These are phyloP conservation scores for Cucumis sativus DNA, from an alignment of 306 rosid species.

Conservation along the genomic window DNA sequence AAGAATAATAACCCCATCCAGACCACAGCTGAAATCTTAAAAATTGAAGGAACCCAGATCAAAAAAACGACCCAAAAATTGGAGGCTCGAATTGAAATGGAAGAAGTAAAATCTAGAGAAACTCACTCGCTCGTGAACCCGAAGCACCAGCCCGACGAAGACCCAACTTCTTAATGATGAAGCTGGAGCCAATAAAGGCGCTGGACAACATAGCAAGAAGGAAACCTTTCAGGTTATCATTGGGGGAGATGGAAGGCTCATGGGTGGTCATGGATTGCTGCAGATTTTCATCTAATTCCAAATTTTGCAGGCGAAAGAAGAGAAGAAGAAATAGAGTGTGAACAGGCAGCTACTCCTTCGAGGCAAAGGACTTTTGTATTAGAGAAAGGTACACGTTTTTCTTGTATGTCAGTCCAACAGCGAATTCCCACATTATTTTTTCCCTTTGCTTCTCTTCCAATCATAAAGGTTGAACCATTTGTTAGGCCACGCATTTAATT, in stretches of 20 bases:
- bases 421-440: background rate
- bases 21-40: too few species aligned
- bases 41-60: background rate
- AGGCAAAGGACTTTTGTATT: background rate
- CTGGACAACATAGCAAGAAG: constrained; percentile 58
- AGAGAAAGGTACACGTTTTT: background rate
- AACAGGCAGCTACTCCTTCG: background rate
- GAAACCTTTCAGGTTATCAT: constrained; percentile 49
- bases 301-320: background rate
- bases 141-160: constrained; percentile 50
- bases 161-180: constrained; percentile 83
- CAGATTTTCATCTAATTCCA: constrained; percentile 7
- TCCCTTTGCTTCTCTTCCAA: background rate
- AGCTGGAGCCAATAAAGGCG: constrained; percentile 80
- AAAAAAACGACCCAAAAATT: background rate
- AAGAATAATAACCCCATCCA: background rate
- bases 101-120: background rate
- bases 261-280: constrained; percentile 13
- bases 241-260: constrained; percentile 8
- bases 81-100: background rate
- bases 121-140: constrained; percentile 53
- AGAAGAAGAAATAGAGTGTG: background rate
- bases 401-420: background rate
- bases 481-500: background rate
- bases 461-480: background rate